These are phyloP conservation scores for Ottelia alismoides DNA, from an alignment of 106 monocot genomes.

Conservation along the genomic window DNA sequence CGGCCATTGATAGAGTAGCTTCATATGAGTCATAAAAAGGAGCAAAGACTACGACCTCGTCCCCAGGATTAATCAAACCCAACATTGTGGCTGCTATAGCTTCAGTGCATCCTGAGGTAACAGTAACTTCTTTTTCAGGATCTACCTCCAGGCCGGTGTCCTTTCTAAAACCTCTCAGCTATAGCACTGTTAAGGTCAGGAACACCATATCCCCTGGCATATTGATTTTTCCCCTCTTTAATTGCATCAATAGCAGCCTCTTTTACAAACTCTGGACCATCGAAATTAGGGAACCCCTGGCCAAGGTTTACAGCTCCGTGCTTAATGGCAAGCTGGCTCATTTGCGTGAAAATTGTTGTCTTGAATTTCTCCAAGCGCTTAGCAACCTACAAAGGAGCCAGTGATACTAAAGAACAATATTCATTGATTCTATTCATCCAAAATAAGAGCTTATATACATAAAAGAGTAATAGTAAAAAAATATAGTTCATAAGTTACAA, in stretches of 20 bases:
- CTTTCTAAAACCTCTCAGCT: conserved; percentile 57
- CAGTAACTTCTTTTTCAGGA: conserved; percentile 87
- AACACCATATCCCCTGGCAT: conserved; percentile 87
- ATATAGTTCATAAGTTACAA: too few species aligned
- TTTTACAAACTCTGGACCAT: conserved; percentile 92
- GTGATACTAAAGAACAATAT: too few species aligned
- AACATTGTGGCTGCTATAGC: conserved; percentile 92
- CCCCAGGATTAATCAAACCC: conserved; percentile 84
- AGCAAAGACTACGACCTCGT: conserved; percentile 87
- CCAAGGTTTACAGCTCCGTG: conserved; percentile 95
- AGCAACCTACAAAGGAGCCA: too few species aligned
- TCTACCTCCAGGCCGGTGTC: conserved; percentile 65
- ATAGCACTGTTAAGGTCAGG: conserved; percentile 76
- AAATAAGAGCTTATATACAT: too few species aligned
- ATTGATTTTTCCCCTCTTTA: conserved; percentile 80
- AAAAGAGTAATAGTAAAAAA: too few species aligned
- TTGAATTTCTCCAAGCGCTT: conserved; percentile 93
- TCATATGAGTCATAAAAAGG: conserved; percentile 97
- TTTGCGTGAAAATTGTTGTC: conserved; percentile 97
- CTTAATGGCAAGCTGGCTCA: conserved; percentile 83
- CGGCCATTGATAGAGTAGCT: conserved; percentile 90
- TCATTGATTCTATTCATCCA: too few species aligned
- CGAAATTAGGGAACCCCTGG: conserved; percentile 98
- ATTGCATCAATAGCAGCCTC: conserved; percentile 89
- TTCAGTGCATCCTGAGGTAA: conserved; percentile 93